Evolutionary conservation across 1,139 yeast species (phyloP).

Genomic region (Suhomyces panamericanus): DNA sequence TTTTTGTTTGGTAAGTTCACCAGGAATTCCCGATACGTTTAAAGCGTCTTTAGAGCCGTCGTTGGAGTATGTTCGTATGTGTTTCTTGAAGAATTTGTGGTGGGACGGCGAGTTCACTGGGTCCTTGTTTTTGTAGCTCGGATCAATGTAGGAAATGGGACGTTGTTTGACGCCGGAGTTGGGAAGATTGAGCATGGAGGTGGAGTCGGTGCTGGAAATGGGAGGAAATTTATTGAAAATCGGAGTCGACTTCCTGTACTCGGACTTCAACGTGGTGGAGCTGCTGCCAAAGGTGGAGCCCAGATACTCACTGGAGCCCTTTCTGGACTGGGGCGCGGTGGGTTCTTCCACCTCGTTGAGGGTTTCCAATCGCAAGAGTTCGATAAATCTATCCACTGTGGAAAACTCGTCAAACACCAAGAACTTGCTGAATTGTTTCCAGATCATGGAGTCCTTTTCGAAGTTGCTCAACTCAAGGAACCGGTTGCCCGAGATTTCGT

Average conservation of each 20-base stretch:
- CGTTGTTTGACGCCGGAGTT: slow-evolving; percentile 33
- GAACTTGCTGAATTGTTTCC: slow-evolving; percentile 47
- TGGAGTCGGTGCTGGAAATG: slow-evolving; percentile 10
- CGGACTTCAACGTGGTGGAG: slow-evolving; percentile 21
- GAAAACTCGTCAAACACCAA: slow-evolving; percentile 45
- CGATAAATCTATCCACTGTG: slow-evolving; percentile 57
- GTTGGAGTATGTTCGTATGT: slow-evolving; percentile 56
- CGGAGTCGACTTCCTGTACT: slow-evolving; percentile 37
- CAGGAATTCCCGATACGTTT: neutral
- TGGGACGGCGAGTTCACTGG: slow-evolving; percentile 40
- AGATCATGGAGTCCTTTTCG: slow-evolving; percentile 52
- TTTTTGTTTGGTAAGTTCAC: neutral
- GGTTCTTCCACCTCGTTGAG: slow-evolving; percentile 11
- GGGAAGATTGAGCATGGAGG: slow-evolving; percentile 15
- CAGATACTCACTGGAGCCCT: slow-evolving; percentile 23
- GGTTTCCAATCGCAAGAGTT: slow-evolving; percentile 30
- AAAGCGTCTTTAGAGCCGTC: slow-evolving; percentile 40
- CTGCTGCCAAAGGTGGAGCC: slow-evolving; percentile 13
- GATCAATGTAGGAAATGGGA: slow-evolving; percentile 58
- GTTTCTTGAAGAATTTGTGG: slow-evolving; percentile 58
- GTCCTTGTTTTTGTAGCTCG: slow-evolving; percentile 22
- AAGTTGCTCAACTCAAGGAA: slow-evolving; percentile 71
- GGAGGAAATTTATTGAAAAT: slow-evolving; percentile 28
- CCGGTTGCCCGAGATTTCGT: slow-evolving; percentile 61
- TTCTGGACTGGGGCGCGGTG: slow-evolving; percentile 19